phyloP scores from a whole-genome alignment of 225 moss, liverwort and hornwort species.

The Marchantia paleacea region DNA sequence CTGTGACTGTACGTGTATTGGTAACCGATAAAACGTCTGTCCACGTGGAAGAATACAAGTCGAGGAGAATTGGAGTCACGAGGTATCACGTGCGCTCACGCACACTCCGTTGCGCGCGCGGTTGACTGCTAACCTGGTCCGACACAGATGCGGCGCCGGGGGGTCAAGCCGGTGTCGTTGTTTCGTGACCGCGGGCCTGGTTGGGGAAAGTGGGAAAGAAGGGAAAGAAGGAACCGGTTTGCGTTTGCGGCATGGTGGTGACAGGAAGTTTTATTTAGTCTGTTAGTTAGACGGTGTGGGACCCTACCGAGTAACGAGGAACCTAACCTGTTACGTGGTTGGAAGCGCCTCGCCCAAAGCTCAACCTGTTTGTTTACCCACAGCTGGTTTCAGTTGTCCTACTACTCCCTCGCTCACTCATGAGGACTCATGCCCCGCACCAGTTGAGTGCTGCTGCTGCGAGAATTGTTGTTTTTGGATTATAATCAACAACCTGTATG shows the following conservation, averaged over 20 bases:
- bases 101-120: background rate
- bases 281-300: background rate
- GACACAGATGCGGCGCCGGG: background rate
- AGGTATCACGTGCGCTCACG: background rate
- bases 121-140: background rate
- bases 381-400: background rate
- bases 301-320: slow-evolving; percentile 5
- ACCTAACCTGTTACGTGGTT: slow-evolving; percentile 3
- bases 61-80: background rate
- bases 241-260: background rate
- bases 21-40: no score
- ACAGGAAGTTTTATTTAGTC: background rate
- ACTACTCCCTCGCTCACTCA: no score
- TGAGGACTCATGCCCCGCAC: no score
- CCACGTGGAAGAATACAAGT: background rate
- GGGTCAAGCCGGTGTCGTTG: background rate
- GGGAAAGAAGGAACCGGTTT: background rate
- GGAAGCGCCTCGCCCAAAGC: background rate
- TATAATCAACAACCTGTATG: background rate
- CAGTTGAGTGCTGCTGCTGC: background rate
- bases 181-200: no score
- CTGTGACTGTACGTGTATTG: no score
- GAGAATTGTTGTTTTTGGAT: background rate
- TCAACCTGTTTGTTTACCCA: background rate
- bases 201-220: no score